Conservation (phyloP, 2,329 filamentous ascomycete species). For the Colletotrichum orchidophilum region DNA sequence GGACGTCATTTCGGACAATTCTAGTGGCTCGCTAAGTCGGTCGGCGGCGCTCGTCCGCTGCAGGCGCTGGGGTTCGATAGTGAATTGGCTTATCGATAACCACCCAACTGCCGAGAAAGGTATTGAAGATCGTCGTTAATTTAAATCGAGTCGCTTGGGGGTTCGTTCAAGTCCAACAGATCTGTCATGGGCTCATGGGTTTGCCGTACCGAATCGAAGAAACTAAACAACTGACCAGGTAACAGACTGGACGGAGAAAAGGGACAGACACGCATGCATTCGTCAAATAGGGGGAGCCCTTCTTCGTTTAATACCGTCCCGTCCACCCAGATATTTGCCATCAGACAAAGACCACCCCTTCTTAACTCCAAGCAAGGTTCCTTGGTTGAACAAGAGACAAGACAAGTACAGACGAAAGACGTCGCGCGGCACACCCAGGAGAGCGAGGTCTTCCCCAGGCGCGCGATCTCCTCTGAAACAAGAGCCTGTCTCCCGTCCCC, state of each 20-base stretch:
- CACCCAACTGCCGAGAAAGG: slow-evolving; percentile 18
- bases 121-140: not conserved
- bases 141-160: not conserved
- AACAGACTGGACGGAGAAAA: not conserved
- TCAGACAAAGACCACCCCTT: not conserved
- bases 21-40: slow-evolving; percentile 32
- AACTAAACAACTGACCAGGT: not conserved
- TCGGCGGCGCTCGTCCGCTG: slow-evolving; percentile 32
- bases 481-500: slow-evolving; percentile 29
- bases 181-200: not conserved
- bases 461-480: slow-evolving; percentile 30
- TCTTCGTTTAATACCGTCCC: slow-evolving; percentile 10
- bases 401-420: slow-evolving; percentile 26
- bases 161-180: not conserved
- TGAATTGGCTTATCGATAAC: slow-evolving; percentile 30
- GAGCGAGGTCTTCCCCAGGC: slow-evolving; percentile 27
- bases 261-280: not conserved
- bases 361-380: not conserved
- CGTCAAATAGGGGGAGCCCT: not conserved
- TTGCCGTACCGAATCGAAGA: not conserved
- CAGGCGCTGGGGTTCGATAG: slow-evolving; percentile 29
- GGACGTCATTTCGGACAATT: slow-evolving; percentile 32
- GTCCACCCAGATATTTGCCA: not conserved
- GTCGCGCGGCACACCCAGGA: slow-evolving; percentile 18
- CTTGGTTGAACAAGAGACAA: not conserved